phyloP scores from a whole-genome alignment of 2,329 filamentous ascomycete genomes.

The Dactylellina sp. region DNA sequence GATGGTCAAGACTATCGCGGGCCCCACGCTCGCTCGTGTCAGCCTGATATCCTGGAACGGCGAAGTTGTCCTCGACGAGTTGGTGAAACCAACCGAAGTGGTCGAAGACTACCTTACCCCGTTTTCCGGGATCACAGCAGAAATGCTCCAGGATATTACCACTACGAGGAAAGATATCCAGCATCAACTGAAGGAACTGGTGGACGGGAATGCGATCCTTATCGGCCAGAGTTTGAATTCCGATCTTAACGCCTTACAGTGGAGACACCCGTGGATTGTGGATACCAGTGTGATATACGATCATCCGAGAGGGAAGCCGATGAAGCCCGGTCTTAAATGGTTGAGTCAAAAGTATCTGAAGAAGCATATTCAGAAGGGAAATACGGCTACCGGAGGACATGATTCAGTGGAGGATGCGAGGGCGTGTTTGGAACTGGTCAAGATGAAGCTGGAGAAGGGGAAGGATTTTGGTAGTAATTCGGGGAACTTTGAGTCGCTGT shows the following conservation, averaged over 20 bases:
- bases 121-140: slow-evolving; percentile 90
- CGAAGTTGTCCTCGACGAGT: slow-evolving; percentile 82
- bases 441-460: slow-evolving; percentile 95
- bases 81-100: slow-evolving; percentile 89
- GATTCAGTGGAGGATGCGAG: slow-evolving; percentile 92
- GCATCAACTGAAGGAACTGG: slow-evolving; percentile 75
- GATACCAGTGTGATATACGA: slow-evolving; percentile 92
- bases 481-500: slow-evolving; percentile 84
- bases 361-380: slow-evolving; percentile 85
- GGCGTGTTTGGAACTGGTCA: slow-evolving; percentile 90
- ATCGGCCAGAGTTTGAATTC: slow-evolving; percentile 85
- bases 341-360: slow-evolving; percentile 85
- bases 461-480: slow-evolving; percentile 85
- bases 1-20: slow-evolving; percentile 90
- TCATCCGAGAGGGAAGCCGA: slow-evolving; percentile 86
- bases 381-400: slow-evolving; percentile 74
- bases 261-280: slow-evolving; percentile 91
- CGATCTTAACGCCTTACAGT: slow-evolving; percentile 82
- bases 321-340: slow-evolving; percentile 92
- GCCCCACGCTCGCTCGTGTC: slow-evolving; percentile 85
- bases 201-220: slow-evolving; percentile 79
- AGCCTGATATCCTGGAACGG: slow-evolving; percentile 90
- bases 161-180: slow-evolving; percentile 89
- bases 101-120: slow-evolving; percentile 92
- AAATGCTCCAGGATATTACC: slow-evolving; percentile 83